phyloP scores from a whole-genome alignment of 1,284 basidiomycete species.

The Ceratobasidium sp. region DNA sequence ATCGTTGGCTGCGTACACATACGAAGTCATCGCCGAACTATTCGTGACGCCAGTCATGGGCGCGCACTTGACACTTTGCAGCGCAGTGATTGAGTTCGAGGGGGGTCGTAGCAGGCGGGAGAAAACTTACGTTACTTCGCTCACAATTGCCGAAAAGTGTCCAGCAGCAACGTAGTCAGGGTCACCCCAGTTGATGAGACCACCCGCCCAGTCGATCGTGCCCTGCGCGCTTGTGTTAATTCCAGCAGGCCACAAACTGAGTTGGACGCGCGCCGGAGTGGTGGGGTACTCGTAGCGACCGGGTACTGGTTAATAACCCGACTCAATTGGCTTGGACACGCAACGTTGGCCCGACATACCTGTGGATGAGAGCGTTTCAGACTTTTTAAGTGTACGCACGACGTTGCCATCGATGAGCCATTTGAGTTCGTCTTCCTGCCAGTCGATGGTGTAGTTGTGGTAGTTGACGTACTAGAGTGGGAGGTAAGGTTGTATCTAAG shows the following conservation, averaged over 20 bases:
- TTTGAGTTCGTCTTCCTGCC: constrained; percentile 70
- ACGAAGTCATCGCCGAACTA: constrained; percentile 53
- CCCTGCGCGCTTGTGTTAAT: constrained; percentile 65
- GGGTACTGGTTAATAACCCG: background rate
- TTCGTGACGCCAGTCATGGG: constrained; percentile 22
- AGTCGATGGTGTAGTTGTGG: constrained; percentile 81
- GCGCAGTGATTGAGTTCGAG: background rate
- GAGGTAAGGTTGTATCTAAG: background rate
- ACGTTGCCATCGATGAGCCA: constrained; percentile 74
- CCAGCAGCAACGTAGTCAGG: constrained; percentile 72
- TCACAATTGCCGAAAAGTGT: constrained; percentile 66
- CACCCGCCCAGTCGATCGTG: constrained; percentile 77
- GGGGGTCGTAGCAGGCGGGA: background rate
- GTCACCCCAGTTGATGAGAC: constrained; percentile 78
- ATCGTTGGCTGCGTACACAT: constrained; percentile 64
- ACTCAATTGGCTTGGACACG: constrained; percentile 44
- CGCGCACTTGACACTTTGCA: constrained; percentile 31
- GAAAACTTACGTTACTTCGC: constrained; percentile 57
- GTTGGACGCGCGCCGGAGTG: constrained; percentile 77
- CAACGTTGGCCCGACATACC: background rate
- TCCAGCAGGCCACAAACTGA: constrained; percentile 82
- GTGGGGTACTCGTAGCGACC: constrained; percentile 69
- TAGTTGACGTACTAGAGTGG: constrained; percentile 58
- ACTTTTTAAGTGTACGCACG: constrained; percentile 69
- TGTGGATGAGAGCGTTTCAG: constrained; percentile 57